phyloP scores from a whole-genome alignment of 495 filamentous ascomycete genomes.

The Penicillium tannophilum region DNA sequence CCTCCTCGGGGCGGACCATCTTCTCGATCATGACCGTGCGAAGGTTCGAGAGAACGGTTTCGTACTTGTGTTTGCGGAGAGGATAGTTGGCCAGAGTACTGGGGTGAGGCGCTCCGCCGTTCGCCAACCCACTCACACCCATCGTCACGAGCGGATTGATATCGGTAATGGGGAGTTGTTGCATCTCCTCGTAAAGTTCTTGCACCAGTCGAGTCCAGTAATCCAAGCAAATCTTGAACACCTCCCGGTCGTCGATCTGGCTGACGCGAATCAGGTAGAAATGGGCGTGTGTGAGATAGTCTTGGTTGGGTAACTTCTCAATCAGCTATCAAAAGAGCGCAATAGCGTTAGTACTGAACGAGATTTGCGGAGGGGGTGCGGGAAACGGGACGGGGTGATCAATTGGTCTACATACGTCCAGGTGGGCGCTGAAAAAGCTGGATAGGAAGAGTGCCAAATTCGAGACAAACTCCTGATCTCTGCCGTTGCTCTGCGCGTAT shows the following conservation, averaged over 20 bases:
- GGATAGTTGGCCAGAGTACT: slow-evolving; percentile 80
- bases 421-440: slow-evolving; percentile 91
- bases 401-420: slow-evolving; percentile 63
- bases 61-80: slow-evolving; percentile 95
- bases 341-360: slow-evolving; percentile 8
- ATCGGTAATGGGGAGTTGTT: slow-evolving; percentile 86
- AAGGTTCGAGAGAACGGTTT: slow-evolving; percentile 88
- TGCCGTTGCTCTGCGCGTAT: slow-evolving; percentile 85
- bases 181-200: slow-evolving; percentile 99
- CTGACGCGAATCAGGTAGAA: slow-evolving; percentile 98
- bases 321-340: slow-evolving; percentile 64
- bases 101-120: slow-evolving; percentile 84
- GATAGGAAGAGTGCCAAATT: slow-evolving; percentile 94
- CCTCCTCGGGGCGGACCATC: slow-evolving; percentile 97
- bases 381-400: not conserved
- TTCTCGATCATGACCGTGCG: slow-evolving; percentile 99
- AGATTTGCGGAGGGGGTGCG: not conserved
- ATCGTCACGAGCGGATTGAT: slow-evolving; percentile 83
- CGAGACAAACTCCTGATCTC: slow-evolving; percentile 96
- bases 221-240: slow-evolving; percentile 98
- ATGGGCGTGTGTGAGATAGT: slow-evolving; percentile 92
- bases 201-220: slow-evolving; percentile 99
- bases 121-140: slow-evolving; percentile 68
- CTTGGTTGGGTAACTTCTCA: slow-evolving; percentile 90
- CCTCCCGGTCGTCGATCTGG: slow-evolving; percentile 97